phyloP scores from a whole-genome alignment of 1,284 basidiomycete species.

The Trametes sp. region DNA sequence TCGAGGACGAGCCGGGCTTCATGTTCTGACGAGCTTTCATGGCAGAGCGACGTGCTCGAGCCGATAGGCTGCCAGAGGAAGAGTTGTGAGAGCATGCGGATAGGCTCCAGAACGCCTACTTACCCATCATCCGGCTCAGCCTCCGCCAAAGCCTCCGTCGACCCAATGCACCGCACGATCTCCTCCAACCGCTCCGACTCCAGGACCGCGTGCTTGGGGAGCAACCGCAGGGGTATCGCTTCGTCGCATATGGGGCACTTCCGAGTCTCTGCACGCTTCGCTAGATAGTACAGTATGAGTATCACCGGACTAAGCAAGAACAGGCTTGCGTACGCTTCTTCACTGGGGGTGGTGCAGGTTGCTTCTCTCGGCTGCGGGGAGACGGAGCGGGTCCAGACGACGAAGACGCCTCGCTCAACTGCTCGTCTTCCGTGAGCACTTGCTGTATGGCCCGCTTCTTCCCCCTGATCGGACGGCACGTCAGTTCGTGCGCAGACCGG shows the following conservation, averaged over 20 bases:
- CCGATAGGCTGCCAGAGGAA: conserved; percentile 27
- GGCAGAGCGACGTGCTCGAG: conserved; percentile 61
- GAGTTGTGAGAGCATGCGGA: background rate
- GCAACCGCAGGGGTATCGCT: conserved; percentile 70
- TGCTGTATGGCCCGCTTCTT: conserved; percentile 34
- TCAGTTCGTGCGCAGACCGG: conserved; percentile 10
- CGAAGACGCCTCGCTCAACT: conserved; percentile 19
- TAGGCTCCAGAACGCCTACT: conserved; percentile 28
- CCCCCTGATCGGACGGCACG: conserved; percentile 28
- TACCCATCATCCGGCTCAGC: conserved; percentile 58
- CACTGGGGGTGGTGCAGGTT: conserved; percentile 23
- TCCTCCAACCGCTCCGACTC: conserved; percentile 72
- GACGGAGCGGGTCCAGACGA: conserved; percentile 13
- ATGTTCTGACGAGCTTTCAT: conserved; percentile 67
- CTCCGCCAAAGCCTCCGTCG: conserved; percentile 51
- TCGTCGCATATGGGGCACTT: conserved; percentile 78
- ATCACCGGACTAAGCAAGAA: background rate
- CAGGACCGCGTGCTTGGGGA: conserved; percentile 66
- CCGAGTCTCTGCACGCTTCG: conserved; percentile 75
- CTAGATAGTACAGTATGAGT: conserved; percentile 42
- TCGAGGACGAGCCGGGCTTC: conserved; percentile 40
- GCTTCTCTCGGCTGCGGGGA: conserved; percentile 27
- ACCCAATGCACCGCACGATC: conserved; percentile 69
- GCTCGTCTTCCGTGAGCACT: conserved; percentile 24
- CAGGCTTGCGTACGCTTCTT: conserved; percentile 40